Evolutionary conservation across 305 asterid species (phyloP).

Genomic region (Fraxinus dipetala): DNA sequence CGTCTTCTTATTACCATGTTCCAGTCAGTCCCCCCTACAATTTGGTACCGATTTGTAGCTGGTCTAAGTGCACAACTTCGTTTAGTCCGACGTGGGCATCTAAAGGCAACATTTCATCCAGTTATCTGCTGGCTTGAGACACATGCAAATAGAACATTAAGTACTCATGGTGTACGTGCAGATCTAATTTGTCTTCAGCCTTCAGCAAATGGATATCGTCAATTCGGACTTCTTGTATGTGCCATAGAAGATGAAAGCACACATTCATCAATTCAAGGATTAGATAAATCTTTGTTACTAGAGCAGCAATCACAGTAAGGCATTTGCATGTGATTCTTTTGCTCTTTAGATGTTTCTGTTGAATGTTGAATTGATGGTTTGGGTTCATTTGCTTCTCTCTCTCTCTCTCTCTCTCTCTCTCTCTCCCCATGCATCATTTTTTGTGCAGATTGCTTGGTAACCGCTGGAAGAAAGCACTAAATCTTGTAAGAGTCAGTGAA

Average conservation of each 20-base stretch:
- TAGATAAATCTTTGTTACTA: slow-evolving; percentile 35
- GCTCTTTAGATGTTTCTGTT: slow-evolving; percentile 7
- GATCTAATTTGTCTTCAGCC: slow-evolving; percentile 67
- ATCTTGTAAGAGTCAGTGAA: slow-evolving; percentile 72
- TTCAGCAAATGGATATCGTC: slow-evolving; percentile 68
- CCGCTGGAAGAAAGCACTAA: slow-evolving; percentile 77
- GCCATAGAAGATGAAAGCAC: slow-evolving; percentile 52
- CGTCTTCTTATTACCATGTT: slow-evolving; percentile 23
- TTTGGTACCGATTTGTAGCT: slow-evolving; percentile 82
- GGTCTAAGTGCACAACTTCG: slow-evolving; percentile 94
- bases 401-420: neutral
- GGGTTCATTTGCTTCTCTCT: neutral
- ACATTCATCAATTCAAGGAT: slow-evolving; percentile 43
- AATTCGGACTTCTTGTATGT: slow-evolving; percentile 67
- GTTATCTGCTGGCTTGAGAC: slow-evolving; percentile 78
- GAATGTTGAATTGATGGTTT: slow-evolving; percentile 10
- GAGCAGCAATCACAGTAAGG: slow-evolving; percentile 55
- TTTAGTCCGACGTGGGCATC: slow-evolving; percentile 68
- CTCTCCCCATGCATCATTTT: neutral
- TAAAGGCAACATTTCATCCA: slow-evolving; percentile 57
- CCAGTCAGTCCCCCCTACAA: slow-evolving; percentile 86
- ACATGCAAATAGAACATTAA: slow-evolving; percentile 65
- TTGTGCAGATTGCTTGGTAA: slow-evolving; percentile 56
- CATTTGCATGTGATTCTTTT: slow-evolving; percentile 22
- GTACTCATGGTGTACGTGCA: slow-evolving; percentile 52